Base-by-base conservation (phyloP, 768 basidiomycete species). In the Pisolithus tinctorius region DNA sequence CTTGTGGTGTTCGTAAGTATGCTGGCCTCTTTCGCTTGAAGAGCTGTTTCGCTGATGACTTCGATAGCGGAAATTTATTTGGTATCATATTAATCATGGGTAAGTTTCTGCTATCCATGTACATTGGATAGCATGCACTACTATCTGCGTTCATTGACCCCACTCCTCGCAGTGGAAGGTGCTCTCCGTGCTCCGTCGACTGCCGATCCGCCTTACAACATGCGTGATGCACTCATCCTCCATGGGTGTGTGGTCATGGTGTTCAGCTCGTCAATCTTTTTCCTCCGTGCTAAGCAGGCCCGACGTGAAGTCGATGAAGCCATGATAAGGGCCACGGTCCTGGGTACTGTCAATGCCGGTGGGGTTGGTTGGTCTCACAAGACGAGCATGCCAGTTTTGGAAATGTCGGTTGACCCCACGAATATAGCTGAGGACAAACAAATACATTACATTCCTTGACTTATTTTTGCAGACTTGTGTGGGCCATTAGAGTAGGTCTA, bases 151-250 rank as follows among this genome's bases (percentile, higher is more conserved):
- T 45, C 26, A 16, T 34, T 34, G 11, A 4, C 14, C 14, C 13
- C 14, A 34, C 34, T 4, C 30, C 30, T 34, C 14, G 13, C 58
- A 88, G 88, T 71, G 34, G 74, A 84, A 65, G 77, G 80, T 44
- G 85, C 87, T 3, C 73, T 93, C 14, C 84, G 88, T 41, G 85
- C 78, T 10, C 70, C 79, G 3, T 58, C 72, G 11, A 64, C 74
- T 37, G 87, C 83, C 14, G 63, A 74, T 43, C 89, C 88, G 0
- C 88, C 90, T 1, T 69, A 80, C 29, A 87, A 88, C 65, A 88
- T 93, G 86, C 78, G 66, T 31, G 69, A 73, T 10, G 79, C 80
- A 3, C 67, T 88, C 40, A 81, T 92, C 29, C 80, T 93, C 61
- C 79, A 84, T 26, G 88, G 80, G 3, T 64, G 69, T 0, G 57